Percentiles rank a stretch among this genome's conserved stretches.
These are phyloP conservation scores for Apophysomyces variabilis DNA, from an alignment of 371 early-diverging fungal species.

Conservation along the genomic window DNA sequence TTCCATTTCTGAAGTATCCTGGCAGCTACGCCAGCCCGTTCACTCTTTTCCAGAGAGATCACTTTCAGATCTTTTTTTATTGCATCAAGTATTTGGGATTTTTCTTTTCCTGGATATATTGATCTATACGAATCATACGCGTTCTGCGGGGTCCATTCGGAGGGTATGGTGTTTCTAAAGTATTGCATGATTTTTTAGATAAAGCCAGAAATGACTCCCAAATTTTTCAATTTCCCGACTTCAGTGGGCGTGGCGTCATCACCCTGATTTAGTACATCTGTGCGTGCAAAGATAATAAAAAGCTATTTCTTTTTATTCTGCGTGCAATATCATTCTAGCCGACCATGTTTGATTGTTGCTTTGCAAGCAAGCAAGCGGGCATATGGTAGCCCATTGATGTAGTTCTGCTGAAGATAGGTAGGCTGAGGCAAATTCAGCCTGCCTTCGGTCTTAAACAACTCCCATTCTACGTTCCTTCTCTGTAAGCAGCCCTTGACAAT, in stretches of 20 bases:
- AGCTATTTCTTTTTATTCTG: too few relatives aligned
- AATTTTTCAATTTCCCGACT: too few relatives aligned
- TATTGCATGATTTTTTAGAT: not conserved
- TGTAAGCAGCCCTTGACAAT: not conserved
- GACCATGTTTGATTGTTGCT: not conserved
- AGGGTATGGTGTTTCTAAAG: not conserved
- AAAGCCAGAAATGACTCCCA: too few relatives aligned
- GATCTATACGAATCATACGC: not conserved
- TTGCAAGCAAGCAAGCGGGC: not conserved
- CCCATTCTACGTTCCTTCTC: not conserved
- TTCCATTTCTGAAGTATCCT: not conserved
- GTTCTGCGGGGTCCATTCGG: not conserved
- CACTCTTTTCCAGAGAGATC: not conserved
- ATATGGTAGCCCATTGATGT: not conserved
- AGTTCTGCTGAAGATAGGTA: not conserved
- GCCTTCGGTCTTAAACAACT: not conserved
- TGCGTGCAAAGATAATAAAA: too few relatives aligned
- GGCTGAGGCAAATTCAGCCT: not conserved
- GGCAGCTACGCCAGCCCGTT: not conserved
- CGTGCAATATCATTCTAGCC: too few relatives aligned
- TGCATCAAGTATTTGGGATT: not conserved
- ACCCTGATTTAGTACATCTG: too few relatives aligned
- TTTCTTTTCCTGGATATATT: not conserved
- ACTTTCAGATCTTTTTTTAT: not conserved
- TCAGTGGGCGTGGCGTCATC: too few relatives aligned